Evolutionary conservation across 257 asterid genomes (phyloP).

Genomic region (Nicotiana otophora): DNA sequence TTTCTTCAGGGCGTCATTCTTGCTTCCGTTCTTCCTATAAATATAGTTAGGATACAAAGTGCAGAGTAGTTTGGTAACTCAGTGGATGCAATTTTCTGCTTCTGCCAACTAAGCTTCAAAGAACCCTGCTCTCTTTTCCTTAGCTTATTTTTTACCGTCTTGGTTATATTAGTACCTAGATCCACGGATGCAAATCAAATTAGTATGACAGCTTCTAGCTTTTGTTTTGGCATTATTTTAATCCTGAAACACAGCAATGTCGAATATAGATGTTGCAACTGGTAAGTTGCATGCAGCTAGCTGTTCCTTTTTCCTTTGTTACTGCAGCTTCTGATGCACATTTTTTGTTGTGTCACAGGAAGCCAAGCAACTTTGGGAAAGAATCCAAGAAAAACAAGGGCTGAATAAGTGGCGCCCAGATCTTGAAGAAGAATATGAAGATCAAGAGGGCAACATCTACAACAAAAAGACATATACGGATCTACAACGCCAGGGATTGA

Average conservation of each 20-base stretch:
- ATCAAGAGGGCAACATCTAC: conserved; percentile 92
- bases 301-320: not conserved
- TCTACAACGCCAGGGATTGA: conserved; percentile 95
- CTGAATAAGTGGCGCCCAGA: conserved; percentile 96
- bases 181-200: too few relatives aligned
- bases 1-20: not conserved
- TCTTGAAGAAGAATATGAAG: conserved; percentile 98
- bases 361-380: conserved; percentile 94
- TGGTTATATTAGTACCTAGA: too few relatives aligned
- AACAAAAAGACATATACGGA: conserved; percentile 95
- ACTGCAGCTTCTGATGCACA: not conserved
- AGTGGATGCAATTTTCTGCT: not conserved
- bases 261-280: too few relatives aligned
- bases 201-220: too few relatives aligned
- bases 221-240: too few relatives aligned
- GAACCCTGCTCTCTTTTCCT: not conserved
- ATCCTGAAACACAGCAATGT: too few relatives aligned
- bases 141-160: not conserved
- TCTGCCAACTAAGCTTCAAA: not conserved
- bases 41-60: too few relatives aligned
- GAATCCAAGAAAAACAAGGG: conserved; percentile 81
- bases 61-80: too few relatives aligned
- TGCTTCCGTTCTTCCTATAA: too few relatives aligned
- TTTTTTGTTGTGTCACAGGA: conserved; percentile 40
- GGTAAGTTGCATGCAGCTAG: too few relatives aligned